Conservation (phyloP, 1,284 basidiomycete species). For the Agroathelia rolfsii region DNA sequence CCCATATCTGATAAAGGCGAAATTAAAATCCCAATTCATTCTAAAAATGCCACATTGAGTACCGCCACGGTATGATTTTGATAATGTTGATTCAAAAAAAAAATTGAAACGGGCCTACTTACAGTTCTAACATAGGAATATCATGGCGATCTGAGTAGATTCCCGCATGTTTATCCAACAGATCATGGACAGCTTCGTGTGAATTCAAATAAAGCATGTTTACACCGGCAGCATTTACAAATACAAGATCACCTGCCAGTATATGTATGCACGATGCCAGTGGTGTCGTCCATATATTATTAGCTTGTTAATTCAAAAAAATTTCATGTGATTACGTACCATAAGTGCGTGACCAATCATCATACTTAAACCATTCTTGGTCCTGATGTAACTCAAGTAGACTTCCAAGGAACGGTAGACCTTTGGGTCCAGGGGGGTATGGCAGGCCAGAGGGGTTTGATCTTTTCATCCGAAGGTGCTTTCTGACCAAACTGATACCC, state of each 20-base stretch:
- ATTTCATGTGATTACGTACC: slow-evolving; percentile 1
- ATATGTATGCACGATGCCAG: background rate
- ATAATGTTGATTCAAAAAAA: background rate
- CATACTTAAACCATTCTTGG: slow-evolving; percentile 6
- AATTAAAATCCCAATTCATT: slow-evolving; percentile 25
- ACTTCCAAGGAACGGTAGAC: slow-evolving; percentile 6
- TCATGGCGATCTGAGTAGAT: slow-evolving; percentile 22
- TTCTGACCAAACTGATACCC: no score
- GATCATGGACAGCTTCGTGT: slow-evolving; percentile 19
- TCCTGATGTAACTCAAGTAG: slow-evolving; percentile 5
- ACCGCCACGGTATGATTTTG: no score
- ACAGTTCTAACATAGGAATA: slow-evolving; percentile 20
- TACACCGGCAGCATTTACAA: slow-evolving; percentile 18
- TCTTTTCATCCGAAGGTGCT: no score
- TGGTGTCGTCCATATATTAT: slow-evolving; percentile 13
- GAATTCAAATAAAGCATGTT: slow-evolving; percentile 22
- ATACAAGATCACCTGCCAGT: slow-evolving; percentile 13
- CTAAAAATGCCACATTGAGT: no score
- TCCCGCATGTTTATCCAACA: slow-evolving; percentile 22
- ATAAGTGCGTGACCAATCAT: slow-evolving; percentile 5
- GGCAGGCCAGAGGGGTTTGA: no score
- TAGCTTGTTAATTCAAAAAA: no score
- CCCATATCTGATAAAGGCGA: slow-evolving; percentile 17
- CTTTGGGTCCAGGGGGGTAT: slow-evolving; percentile 4
- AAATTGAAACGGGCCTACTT: background rate